These are phyloP conservation scores for Aspergillus funiculosus DNA, from an alignment of 495 filamentous ascomycete species.

Conservation along the genomic window DNA sequence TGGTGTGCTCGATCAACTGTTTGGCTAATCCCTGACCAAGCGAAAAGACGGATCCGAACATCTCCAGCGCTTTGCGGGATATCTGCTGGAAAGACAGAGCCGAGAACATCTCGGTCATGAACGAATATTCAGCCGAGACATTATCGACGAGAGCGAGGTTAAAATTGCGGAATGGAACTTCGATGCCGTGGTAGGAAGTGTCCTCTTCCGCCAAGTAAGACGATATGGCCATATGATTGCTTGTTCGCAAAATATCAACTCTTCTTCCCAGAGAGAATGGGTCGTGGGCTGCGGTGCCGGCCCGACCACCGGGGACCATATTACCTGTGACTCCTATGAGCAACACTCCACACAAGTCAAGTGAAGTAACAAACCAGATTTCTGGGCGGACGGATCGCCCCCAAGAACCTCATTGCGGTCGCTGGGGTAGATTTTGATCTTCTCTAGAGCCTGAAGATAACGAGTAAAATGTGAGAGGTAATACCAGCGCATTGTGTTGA, in stretches of 20 bases:
- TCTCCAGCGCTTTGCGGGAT: slow-evolving; percentile 63
- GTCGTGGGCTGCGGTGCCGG: slow-evolving; percentile 66
- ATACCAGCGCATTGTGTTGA: slow-evolving; percentile 99
- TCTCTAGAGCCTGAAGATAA: slow-evolving; percentile 76
- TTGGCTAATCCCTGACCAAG: slow-evolving; percentile 74
- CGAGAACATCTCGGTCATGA: slow-evolving; percentile 84
- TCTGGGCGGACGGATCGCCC: slow-evolving; percentile 62
- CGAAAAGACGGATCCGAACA: slow-evolving; percentile 79
- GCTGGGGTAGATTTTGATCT: slow-evolving; percentile 72
- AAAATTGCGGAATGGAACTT: slow-evolving; percentile 86
- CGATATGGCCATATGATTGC: slow-evolving; percentile 64
- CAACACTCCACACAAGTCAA: background rate
- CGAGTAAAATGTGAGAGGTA: slow-evolving; percentile 87
- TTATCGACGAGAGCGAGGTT: slow-evolving; percentile 93
- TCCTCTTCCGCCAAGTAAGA: slow-evolving; percentile 88
- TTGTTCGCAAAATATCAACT: slow-evolving; percentile 67
- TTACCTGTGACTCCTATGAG: slow-evolving; percentile 25
- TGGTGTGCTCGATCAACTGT: slow-evolving; percentile 65
- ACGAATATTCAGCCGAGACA: slow-evolving; percentile 88
- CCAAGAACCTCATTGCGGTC: slow-evolving; percentile 84
- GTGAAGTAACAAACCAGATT: slow-evolving; percentile 37
- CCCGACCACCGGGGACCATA: slow-evolving; percentile 31
- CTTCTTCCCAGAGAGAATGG: slow-evolving; percentile 82
- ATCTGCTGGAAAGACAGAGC: slow-evolving; percentile 52
- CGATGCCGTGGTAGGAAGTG: slow-evolving; percentile 75